Conservation (phyloP, 371 early-diverging fungal genomes). For the Haplosporangium sp. region DNA sequence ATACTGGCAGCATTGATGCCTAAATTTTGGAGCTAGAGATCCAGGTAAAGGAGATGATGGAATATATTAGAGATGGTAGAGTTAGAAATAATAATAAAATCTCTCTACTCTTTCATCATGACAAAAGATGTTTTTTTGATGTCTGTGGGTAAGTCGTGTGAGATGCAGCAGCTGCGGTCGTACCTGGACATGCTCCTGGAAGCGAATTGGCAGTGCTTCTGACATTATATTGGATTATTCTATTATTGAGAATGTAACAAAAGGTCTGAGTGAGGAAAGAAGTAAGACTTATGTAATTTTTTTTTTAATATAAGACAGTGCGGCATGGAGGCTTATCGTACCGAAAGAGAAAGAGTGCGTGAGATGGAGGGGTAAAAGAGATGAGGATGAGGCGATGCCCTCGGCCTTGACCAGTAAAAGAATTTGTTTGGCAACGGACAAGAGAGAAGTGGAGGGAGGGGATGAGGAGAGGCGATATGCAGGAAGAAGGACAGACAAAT, state of each 20-base stretch:
- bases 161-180: neutral
- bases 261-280: neutral
- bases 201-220: slow-evolving; percentile 83
- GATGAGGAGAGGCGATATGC: slow-evolving; percentile 9
- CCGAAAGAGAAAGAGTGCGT: neutral
- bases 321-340: neutral
- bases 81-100: neutral
- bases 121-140: neutral
- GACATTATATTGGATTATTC: slow-evolving; percentile 61
- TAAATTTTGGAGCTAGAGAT: slow-evolving; percentile 83
- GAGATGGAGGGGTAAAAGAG: neutral
- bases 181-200: slow-evolving; percentile 97
- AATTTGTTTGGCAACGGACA: neutral
- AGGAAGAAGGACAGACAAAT: neutral
- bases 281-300: neutral
- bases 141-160: slow-evolving; percentile 1
- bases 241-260: neutral
- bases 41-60: neutral
- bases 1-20: slow-evolving; percentile 94
- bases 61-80: neutral
- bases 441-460: neutral
- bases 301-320: neutral
- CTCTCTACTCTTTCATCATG: neutral
- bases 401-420: slow-evolving; percentile 11
- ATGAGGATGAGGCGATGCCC: slow-evolving; percentile 12